A percentile compares a stretch with the other conserved stretches of the same genome.
These are phyloP conservation scores for Hyaloscypha variabilis DNA, from an alignment of 495 filamentous ascomycete genomes.

Conservation along the genomic window DNA sequence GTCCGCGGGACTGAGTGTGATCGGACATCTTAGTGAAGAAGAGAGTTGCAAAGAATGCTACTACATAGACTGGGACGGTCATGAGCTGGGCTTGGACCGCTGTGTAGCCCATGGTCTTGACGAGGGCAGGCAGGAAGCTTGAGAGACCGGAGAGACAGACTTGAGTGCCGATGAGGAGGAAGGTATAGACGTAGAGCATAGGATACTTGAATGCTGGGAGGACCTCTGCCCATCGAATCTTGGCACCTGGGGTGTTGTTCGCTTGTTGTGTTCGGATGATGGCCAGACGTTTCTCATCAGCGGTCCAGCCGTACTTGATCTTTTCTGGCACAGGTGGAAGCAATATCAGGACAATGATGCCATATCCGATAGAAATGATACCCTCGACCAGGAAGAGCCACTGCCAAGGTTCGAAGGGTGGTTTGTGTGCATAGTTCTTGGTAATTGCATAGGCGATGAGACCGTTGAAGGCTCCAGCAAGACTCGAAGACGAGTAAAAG, in stretches of 20 bases:
- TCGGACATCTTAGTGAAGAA: constrained; percentile 76
- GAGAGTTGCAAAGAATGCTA: constrained; percentile 73
- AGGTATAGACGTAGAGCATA: constrained; percentile 29
- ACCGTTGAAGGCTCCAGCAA: constrained; percentile 60
- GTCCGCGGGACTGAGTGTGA: constrained; percentile 33
- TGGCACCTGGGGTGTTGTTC: not conserved
- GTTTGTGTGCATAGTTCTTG: constrained; percentile 46
- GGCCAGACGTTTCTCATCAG: not conserved
- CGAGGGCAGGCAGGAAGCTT: constrained; percentile 85
- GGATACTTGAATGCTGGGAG: not conserved
- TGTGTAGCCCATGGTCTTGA: constrained; percentile 71
- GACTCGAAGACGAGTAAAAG: not conserved
- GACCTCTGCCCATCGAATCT: not conserved
- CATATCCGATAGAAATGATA: constrained; percentile 47
- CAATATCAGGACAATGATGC: constrained; percentile 48
- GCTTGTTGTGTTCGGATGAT: not conserved
- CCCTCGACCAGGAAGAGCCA: constrained; percentile 57
- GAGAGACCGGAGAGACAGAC: constrained; percentile 84
- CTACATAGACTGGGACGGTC: constrained; percentile 85
- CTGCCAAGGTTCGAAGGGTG: constrained; percentile 46
- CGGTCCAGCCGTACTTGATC: constrained; percentile 26
- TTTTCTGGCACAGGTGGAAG: constrained; percentile 58
- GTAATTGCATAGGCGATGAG: constrained; percentile 60
- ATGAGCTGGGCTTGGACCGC: constrained; percentile 74
- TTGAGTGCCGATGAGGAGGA: constrained; percentile 59